phyloP scores from a whole-genome alignment of 2,329 filamentous ascomycete genomes.

The Penicillium sp. region DNA sequence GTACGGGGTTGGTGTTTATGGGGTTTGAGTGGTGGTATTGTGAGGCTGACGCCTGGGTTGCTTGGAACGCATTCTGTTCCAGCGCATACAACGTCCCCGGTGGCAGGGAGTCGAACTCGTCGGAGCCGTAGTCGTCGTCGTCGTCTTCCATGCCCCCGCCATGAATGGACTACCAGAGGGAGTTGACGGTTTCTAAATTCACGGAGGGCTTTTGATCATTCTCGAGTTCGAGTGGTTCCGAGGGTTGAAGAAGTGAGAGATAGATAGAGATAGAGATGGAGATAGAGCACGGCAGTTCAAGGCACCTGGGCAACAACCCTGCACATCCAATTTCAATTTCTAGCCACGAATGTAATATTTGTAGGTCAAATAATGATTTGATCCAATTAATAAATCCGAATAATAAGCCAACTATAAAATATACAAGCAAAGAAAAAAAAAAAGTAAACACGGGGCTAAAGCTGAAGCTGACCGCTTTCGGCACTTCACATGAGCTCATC shows the following conservation, averaged over 20 bases:
- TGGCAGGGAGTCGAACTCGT: conserved; percentile 49
- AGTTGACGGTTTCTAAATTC: background rate
- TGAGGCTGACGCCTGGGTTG: conserved; percentile 41
- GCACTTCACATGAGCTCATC: conserved; percentile 36
- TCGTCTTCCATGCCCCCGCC: conserved; percentile 48
- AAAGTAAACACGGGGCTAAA: conserved; percentile 4
- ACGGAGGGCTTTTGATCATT: background rate
- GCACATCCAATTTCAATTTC: conserved; percentile 2
- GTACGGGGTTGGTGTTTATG: conserved; percentile 11
- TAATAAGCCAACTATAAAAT: background rate
- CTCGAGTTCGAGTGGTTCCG: background rate
- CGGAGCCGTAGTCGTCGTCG: conserved; percentile 51
- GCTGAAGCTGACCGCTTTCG: conserved; percentile 28
- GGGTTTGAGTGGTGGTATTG: conserved; percentile 12
- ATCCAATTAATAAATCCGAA: background rate
- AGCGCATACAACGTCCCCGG: conserved; percentile 45
- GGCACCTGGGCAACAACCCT: background rate
- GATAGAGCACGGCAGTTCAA: conserved; percentile 1
- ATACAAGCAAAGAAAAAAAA: background rate
- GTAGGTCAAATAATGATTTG: background rate
- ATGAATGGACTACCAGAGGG: conserved; percentile 29
- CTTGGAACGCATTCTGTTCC: conserved; percentile 47
- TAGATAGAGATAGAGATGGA: background rate
- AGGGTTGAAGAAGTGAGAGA: background rate
- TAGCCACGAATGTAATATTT: background rate